Percentiles rank a stretch among this genome's conserved stretches.
These are phyloP conservation scores for Gracilaria caudata DNA, from an alignment of 23 red algal genomes.

Conservation along the genomic window DNA sequence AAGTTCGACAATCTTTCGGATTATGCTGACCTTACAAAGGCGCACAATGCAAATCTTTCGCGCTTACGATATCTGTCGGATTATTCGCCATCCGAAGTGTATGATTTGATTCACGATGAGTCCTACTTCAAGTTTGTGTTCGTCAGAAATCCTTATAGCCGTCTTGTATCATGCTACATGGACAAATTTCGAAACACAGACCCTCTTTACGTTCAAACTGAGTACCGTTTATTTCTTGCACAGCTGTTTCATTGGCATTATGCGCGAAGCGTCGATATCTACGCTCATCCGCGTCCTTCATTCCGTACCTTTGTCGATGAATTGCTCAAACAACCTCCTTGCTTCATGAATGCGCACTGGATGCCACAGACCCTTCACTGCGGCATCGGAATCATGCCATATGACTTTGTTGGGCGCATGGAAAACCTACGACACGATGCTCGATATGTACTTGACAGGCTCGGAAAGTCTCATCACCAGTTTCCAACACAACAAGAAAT, in stretches of 20 bases:
- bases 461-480: slow-evolving; percentile 35
- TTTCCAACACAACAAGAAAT: slow-evolving; percentile 79
- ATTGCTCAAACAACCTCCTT: slow-evolving; percentile 43
- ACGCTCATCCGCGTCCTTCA: slow-evolving; percentile 36
- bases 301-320: slow-evolving; percentile 81
- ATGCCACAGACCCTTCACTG: slow-evolving; percentile 81
- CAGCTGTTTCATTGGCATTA: slow-evolving; percentile 71
- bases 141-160: slow-evolving; percentile 79
- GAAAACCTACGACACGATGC: slow-evolving; percentile 71
- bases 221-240: slow-evolving; percentile 77
- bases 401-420: slow-evolving; percentile 86
- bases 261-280: slow-evolving; percentile 35
- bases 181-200: slow-evolving; percentile 84
- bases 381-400: slow-evolving; percentile 79
- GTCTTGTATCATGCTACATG: slow-evolving; percentile 86
- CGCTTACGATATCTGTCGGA: slow-evolving; percentile 83
- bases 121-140: slow-evolving; percentile 83
- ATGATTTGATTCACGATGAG: slow-evolving; percentile 42
- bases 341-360: slow-evolving; percentile 89
- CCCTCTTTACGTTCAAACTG: slow-evolving; percentile 37
- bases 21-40: slow-evolving; percentile 62
- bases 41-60: slow-evolving; percentile 39
- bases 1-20: slow-evolving; percentile 66
- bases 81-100: slow-evolving; percentile 66
- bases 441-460: slow-evolving; percentile 43